Percentiles rank a stretch among this genome's conserved stretches.
Conservation (phyloP, 352 stramenopile species). For the Globisporangium radiosum region DNA sequence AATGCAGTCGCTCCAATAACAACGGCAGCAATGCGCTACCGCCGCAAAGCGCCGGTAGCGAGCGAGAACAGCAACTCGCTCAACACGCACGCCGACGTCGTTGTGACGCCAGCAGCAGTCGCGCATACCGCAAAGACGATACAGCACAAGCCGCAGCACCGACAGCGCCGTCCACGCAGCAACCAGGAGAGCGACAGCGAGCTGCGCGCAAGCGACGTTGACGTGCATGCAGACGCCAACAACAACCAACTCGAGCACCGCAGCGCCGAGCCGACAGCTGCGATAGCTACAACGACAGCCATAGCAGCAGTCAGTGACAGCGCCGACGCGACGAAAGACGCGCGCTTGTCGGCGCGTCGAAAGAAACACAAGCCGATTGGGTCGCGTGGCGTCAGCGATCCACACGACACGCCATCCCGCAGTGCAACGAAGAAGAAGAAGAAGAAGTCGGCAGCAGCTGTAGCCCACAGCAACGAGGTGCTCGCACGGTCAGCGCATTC, state of each 20-base stretch:
- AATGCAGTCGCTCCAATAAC: background rate
- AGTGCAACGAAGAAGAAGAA: background rate
- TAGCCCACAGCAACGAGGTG: background rate
- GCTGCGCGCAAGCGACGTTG: background rate
- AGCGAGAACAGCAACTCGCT: slow-evolving; percentile 20
- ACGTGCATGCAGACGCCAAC: background rate
- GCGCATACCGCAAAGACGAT: slow-evolving; percentile 6
- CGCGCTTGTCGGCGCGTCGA: slow-evolving; percentile 9
- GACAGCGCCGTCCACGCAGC: background rate
- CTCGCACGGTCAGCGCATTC: background rate
- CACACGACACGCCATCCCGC: background rate
- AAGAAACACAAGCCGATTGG: slow-evolving; percentile 17
- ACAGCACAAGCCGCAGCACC: slow-evolving; percentile 3
- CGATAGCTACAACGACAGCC: background rate
- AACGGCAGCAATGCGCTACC: slow-evolving; percentile 30
- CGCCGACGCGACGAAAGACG: background rate
- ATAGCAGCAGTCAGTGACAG: background rate
- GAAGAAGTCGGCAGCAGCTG: background rate
- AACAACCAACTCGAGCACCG: slow-evolving; percentile 11
- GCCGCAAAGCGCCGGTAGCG: slow-evolving; percentile 31
- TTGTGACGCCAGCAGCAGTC: slow-evolving; percentile 1
- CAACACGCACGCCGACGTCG: background rate
- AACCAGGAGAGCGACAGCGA: background rate
- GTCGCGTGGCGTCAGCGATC: background rate
- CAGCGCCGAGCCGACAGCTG: background rate